Base-by-base conservation (phyloP, 805 yeast species). In the Candida khao-thaluensis region DNA sequence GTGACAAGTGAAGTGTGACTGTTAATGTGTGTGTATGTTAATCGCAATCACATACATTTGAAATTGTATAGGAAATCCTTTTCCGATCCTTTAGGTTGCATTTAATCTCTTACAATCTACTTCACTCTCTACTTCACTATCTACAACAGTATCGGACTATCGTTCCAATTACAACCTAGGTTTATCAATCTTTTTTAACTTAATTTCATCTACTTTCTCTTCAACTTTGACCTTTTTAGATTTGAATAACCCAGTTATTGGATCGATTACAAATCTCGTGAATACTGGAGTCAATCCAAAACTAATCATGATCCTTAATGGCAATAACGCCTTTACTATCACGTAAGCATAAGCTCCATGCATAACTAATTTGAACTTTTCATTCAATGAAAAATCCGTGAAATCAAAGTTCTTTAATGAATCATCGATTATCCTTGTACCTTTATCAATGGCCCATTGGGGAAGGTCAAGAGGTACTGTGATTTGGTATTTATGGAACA, bases 311-410 rank as follows among this genome's bases (percentile, higher is more conserved):
- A 79, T 61, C 39, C 88, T 62, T 2, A 78, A 36, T 0, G 87
- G 86, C 44, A 79, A 57, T 16, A 74, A 51, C 7, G 72, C 65
- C 52, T 85, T 85, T 9, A 84, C 87, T 3, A 81, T 60, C 4
- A 81, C 82, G 50, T 80, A 86, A 0, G 95, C 80, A 17, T 83
- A 71, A 0, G 90, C 89, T 7, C 95, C 95, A 47, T 84, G 85
- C 48, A 80, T 56, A 5, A 85, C 62, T 18, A 82, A 54, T 35
- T 67, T 65, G 33, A 82, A 67, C 45, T 79, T 77, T 24, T 77
- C 79, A 29, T 67, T 70, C 11, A 80, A 50, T 29, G 71, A 60
- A 49, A 60, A 57, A 31, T 59, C 43, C 28, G 48, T 34, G 32
- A 59, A 61, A 40, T 59, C 62, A 43, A 57, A 63, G 23, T 56